Conservation (phyloP, 768 basidiomycete species). For the Boletus reticuloceps region DNA sequence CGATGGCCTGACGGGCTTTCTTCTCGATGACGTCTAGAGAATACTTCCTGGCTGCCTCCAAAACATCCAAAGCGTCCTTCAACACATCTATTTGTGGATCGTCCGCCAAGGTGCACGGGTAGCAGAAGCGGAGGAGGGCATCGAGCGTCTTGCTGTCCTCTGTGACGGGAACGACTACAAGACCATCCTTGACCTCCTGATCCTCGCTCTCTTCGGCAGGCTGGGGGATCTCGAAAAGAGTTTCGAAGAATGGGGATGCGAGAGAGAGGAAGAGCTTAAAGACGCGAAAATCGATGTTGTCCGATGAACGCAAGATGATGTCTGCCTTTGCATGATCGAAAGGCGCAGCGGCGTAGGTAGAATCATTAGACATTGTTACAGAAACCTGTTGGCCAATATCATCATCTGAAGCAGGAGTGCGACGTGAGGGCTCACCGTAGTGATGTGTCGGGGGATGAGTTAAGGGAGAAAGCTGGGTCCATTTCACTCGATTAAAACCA, state of each 20-base stretch:
- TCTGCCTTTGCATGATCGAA: background rate
- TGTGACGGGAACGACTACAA: background rate
- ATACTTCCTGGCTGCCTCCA: background rate
- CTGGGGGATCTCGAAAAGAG: slow-evolving; percentile 25
- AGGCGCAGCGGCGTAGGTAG: slow-evolving; percentile 6
- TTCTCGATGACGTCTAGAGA: background rate
- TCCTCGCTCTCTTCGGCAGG: slow-evolving; percentile 2
- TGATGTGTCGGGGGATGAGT: background rate
- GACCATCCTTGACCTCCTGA: background rate
- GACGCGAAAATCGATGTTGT: background rate
- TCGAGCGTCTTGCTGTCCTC: background rate
- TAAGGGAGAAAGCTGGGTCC: background rate
- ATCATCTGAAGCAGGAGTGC: background rate
- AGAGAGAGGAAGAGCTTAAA: background rate
- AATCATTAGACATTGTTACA: background rate
- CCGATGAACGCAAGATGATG: background rate
- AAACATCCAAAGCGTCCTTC: background rate
- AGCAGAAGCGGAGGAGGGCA: background rate
- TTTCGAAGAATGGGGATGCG: background rate
- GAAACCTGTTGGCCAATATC: background rate
- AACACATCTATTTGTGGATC: background rate
- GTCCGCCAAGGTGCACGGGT: background rate
- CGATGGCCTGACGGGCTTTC: background rate
- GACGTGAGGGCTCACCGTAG: background rate
- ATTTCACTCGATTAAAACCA: background rate